A percentile compares a stretch with the other conserved stretches of the same genome.
Conservation (phyloP, 1,139 yeast species). For the Chernovozyma sophiae-reginae region DNA sequence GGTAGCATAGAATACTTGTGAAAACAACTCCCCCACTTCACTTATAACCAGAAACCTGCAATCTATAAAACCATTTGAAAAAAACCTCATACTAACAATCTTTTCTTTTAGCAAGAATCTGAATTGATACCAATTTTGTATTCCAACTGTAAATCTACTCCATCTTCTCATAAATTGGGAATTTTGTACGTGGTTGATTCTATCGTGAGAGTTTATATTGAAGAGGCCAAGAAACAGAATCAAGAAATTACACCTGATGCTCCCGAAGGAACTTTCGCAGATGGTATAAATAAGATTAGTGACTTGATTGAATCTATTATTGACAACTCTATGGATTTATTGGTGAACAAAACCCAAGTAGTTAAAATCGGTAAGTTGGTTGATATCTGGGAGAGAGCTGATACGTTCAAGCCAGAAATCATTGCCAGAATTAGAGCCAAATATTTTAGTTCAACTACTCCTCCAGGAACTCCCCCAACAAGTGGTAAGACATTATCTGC, state of each 20-base stretch:
- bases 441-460: slow-evolving; percentile 56
- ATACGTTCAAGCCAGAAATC: slow-evolving; percentile 61
- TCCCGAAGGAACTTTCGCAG: slow-evolving; percentile 69
- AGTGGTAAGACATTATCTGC: too few relatives aligned
- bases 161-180: slow-evolving; percentile 83
- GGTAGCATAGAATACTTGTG: too few relatives aligned
- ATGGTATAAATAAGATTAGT: slow-evolving; percentile 63
- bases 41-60: too few relatives aligned
- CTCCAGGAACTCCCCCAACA: slow-evolving; percentile 41
- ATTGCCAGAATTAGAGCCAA: slow-evolving; percentile 56
- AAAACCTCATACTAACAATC: slow-evolving; percentile 5
- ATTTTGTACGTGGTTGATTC: slow-evolving; percentile 90
- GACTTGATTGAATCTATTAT: slow-evolving; percentile 55
- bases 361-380: slow-evolving; percentile 78
- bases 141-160: slow-evolving; percentile 69
- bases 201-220: slow-evolving; percentile 79
- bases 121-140: slow-evolving; percentile 56
- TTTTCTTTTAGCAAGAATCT: slow-evolving; percentile 46
- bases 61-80: not conserved
- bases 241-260: slow-evolving; percentile 45
- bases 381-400: slow-evolving; percentile 89
- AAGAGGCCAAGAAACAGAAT: slow-evolving; percentile 58
- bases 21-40: too few relatives aligned
- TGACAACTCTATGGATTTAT: slow-evolving; percentile 55
- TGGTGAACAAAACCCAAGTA: slow-evolving; percentile 48